These are phyloP conservation scores for Epichloe uncinata DNA, from an alignment of 2,329 filamentous ascomycete genomes.

Conservation along the genomic window DNA sequence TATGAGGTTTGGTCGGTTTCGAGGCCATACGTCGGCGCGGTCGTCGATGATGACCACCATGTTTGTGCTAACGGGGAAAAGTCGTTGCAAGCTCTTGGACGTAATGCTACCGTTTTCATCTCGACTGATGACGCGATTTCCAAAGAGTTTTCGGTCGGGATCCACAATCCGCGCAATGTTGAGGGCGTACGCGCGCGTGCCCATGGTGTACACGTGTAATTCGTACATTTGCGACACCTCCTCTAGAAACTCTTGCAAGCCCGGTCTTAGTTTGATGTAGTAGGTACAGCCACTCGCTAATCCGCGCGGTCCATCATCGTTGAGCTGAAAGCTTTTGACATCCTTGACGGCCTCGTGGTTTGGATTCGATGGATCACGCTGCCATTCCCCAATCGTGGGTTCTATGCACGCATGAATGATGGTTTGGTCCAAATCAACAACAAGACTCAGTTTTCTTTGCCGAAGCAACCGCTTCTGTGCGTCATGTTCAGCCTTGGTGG, in stretches of 20 bases:
- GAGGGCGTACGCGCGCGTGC: constrained; percentile 87
- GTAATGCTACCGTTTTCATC: constrained; percentile 93
- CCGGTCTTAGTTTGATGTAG: constrained; percentile 94
- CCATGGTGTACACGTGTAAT: constrained; percentile 98
- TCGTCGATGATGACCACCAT: constrained; percentile 99
- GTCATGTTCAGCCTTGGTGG: constrained; percentile 70
- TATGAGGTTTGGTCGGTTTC: constrained; percentile 83
- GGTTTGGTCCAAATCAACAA: constrained; percentile 95
- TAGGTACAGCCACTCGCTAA: constrained; percentile 70
- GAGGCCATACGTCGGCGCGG: constrained; percentile 85
- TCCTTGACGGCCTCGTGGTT: constrained; percentile 87
- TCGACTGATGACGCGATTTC: constrained; percentile 86
- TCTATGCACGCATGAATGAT: constrained; percentile 98
- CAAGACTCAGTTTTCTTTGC: constrained; percentile 74
- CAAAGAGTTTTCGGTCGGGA: constrained; percentile 77
- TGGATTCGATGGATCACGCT: constrained; percentile 73
- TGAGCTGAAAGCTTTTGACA: constrained; percentile 75
- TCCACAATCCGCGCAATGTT: constrained; percentile 90
- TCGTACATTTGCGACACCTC: constrained; percentile 74
- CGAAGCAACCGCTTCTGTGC: constrained; percentile 71
- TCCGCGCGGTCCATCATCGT: constrained; percentile 67
- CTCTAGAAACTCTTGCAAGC: constrained; percentile 66
- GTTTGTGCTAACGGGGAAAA: constrained; percentile 94
- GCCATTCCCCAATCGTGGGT: constrained; percentile 92
- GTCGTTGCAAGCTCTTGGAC: constrained; percentile 74